These are phyloP conservation scores for Cardamine chenopodiifolia DNA, from an alignment of 345 rosid genomes.

Conservation along the genomic window DNA sequence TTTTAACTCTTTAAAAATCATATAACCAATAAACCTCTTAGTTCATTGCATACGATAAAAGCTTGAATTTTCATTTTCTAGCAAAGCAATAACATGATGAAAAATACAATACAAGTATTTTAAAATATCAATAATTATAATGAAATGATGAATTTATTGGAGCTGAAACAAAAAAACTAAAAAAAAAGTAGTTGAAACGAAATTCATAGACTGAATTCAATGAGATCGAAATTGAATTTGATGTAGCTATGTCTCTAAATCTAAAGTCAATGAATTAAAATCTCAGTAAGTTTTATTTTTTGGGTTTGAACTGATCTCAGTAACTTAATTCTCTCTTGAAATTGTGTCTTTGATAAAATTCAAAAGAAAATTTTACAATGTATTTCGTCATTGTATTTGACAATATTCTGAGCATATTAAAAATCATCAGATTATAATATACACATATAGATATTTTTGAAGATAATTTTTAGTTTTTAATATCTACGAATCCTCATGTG, in stretches of 20 bases:
- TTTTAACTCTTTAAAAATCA: no score
- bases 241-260: background rate
- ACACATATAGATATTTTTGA: no score
- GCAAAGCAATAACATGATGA: slow-evolving; percentile 1
- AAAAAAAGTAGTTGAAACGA: background rate
- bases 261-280: background rate
- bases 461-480: no score
- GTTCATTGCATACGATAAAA: background rate
- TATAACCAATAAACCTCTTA: no score
- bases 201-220: background rate
- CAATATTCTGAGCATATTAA: no score
- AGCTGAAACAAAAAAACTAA: background rate
- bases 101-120: background rate
- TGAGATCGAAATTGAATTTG: slow-evolving; percentile 10
- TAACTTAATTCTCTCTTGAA: background rate
- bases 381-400: no score
- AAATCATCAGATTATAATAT: no score
- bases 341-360: background rate
- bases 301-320: no score
- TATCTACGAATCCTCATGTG: no score
- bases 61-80: slow-evolving; percentile 2
- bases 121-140: background rate
- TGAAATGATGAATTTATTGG: background rate
- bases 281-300: background rate
- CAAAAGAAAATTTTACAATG: background rate